Conservation (phyloP, 2,329 filamentous ascomycete genomes). For the Botrytis tulipae region DNA sequence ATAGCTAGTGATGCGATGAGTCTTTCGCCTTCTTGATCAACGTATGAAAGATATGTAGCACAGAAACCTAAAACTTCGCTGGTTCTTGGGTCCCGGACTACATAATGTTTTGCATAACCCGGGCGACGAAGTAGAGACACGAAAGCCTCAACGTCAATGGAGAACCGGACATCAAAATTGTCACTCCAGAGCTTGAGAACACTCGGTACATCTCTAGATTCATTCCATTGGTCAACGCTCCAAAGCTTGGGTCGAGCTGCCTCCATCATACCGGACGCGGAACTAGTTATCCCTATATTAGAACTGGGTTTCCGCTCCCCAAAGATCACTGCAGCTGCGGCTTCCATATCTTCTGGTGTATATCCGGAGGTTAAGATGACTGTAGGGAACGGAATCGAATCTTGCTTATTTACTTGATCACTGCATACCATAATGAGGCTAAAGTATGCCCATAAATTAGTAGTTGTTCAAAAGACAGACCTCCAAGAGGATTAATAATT, state of each 20-base stretch:
- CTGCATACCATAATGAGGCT: conserved; percentile 54
- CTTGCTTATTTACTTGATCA: conserved; percentile 43
- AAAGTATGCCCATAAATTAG: background rate
- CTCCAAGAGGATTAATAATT: background rate
- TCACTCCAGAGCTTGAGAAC: conserved; percentile 35
- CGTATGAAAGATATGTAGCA: conserved; percentile 58
- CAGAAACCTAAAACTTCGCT: conserved; percentile 54
- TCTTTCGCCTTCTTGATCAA: conserved; percentile 51
- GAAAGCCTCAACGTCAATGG: conserved; percentile 45
- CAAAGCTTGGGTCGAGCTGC: conserved; percentile 29
- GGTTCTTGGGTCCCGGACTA: conserved; percentile 50
- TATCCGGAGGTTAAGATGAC: conserved; percentile 52
- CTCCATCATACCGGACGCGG: background rate
- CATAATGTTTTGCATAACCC: conserved; percentile 57
- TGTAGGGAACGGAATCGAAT: conserved; percentile 48
- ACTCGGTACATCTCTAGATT: conserved; percentile 33
- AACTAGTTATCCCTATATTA: background rate
- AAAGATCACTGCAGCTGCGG: conserved; percentile 53
- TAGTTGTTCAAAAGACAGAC: background rate
- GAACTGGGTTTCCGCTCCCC: conserved; percentile 37
- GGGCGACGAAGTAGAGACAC: conserved; percentile 50
- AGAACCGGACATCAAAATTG: conserved; percentile 42
- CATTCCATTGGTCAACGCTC: conserved; percentile 37
- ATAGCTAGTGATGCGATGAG: conserved; percentile 56
- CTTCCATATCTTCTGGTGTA: conserved; percentile 47